A percentile compares a stretch with the other conserved stretches of the same genome.
Evolutionary conservation across 768 basidiomycete species (phyloP).

Genomic region (Lyophyllum atratum): DNA sequence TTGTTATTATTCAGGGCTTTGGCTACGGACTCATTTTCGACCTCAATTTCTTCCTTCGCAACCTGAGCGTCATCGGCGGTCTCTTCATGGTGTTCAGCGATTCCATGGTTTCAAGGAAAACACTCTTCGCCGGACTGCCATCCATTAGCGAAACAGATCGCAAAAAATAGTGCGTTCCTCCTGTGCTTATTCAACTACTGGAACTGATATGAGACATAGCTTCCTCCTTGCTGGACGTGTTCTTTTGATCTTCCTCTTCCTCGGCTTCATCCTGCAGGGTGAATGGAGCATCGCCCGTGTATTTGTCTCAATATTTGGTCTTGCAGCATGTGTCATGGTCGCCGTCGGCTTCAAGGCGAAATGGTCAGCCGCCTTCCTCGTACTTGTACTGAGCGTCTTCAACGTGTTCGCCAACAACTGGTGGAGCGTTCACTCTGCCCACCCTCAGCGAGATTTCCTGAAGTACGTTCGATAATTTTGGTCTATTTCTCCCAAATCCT

Average conservation of each 20-base stretch:
- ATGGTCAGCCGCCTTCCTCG: slow-evolving; percentile 96
- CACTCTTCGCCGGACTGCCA: slow-evolving; percentile 89
- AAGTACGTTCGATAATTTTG: slow-evolving; percentile 59
- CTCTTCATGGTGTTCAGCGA: slow-evolving; percentile 99
- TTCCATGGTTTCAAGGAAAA: slow-evolving; percentile 85
- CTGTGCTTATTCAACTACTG: neutral
- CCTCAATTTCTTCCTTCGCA: slow-evolving; percentile 99
- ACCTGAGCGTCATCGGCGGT: slow-evolving; percentile 95
- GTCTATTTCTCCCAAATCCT: slow-evolving; percentile 10
- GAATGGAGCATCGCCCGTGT: slow-evolving; percentile 86
- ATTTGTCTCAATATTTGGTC: slow-evolving; percentile 85
- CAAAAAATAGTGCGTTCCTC: slow-evolving; percentile 85
- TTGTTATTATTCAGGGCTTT: slow-evolving; percentile 94
- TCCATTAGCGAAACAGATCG: slow-evolving; percentile 91
- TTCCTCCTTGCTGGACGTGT: slow-evolving; percentile 97
- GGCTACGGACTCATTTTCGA: slow-evolving; percentile 99
- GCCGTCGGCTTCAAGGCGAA: slow-evolving; percentile 99
- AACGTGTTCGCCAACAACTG: slow-evolving; percentile 99
- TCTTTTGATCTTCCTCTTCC: slow-evolving; percentile 97
- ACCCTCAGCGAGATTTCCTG: slow-evolving; percentile 97
- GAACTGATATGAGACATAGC: slow-evolving; percentile 40
- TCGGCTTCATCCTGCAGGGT: slow-evolving; percentile 95
- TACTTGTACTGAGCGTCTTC: slow-evolving; percentile 88
- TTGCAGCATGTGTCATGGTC: slow-evolving; percentile 93
- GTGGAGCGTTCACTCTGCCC: slow-evolving; percentile 91